Evolutionary conservation across 2,329 filamentous ascomycete species (phyloP).

Genomic region (Penicillium sclerotigenum): DNA sequence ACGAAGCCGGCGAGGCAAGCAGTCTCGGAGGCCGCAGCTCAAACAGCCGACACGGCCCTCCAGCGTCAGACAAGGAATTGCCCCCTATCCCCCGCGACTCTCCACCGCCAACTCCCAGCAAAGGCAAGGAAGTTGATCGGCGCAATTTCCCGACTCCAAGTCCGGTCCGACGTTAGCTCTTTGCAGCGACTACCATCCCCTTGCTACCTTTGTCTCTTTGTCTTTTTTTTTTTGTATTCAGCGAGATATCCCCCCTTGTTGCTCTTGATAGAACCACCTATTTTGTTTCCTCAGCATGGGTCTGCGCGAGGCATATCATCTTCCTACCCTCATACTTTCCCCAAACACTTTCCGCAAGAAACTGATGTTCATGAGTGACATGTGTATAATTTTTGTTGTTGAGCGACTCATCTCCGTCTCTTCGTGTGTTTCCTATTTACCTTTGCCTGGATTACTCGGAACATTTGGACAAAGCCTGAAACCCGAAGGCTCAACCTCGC

Average conservation of each 20-base stretch:
- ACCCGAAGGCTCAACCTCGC: not conserved
- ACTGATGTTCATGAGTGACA: constrained; percentile 37
- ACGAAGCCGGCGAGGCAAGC: constrained; percentile 77
- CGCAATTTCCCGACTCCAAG: constrained; percentile 1
- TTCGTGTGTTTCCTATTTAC: constrained; percentile 1
- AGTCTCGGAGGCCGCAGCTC: constrained; percentile 62
- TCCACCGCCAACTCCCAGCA: constrained; percentile 15
- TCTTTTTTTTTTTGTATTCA: constrained; percentile 18
- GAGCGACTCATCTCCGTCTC: constrained; percentile 16
- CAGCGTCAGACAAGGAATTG: constrained; percentile 30
- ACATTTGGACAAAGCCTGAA: not conserved
- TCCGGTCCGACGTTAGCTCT: constrained; percentile 3
- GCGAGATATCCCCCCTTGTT: constrained; percentile 22
- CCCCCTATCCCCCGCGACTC: constrained; percentile 26
- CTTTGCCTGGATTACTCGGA: not conserved
- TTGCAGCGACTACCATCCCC: not conserved
- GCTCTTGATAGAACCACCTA: constrained; percentile 20
- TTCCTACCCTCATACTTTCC: constrained; percentile 4
- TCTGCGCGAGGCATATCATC: constrained; percentile 20
- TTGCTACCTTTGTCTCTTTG: constrained; percentile 5
- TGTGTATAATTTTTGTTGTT: constrained; percentile 25
- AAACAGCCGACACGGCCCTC: constrained; percentile 42
- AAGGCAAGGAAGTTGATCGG: constrained; percentile 26
- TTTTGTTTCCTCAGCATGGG: constrained; percentile 14
- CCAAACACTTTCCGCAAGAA: constrained; percentile 12